Evolutionary conservation across 495 filamentous ascomycete genomes (phyloP), one percentile per base, ranked within the genome.

Genomic region (Penicillium riverlandense): DNA sequence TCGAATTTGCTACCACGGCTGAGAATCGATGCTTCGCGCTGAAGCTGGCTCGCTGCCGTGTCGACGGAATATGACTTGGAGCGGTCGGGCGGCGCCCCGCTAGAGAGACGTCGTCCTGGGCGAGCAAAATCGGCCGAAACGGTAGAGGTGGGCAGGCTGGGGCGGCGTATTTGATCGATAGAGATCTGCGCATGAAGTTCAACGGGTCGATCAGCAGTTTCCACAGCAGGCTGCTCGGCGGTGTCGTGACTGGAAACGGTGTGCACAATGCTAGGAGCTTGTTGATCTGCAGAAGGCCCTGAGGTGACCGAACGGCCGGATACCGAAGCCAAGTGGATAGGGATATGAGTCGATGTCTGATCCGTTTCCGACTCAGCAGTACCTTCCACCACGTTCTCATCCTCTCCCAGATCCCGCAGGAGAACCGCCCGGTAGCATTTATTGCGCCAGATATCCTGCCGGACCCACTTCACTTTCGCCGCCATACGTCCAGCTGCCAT

Each of bases 381-480:
- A 5, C 34, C 42, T 12, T 53, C 43, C 29, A 48, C 40, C 13
- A 54, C 44, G 11, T 49, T 53, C 7, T 56, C 53, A 14, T 95
- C 88, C 44, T 96, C 87, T 45, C 88, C 84, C 33, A 97, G 68
- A 57, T 96, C 92, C 63, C 88, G 67, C 1, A 78, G 70, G 10
- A 97, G 74, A 43, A 99, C 86, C 56, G 96, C 90, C 40, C 83
- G 83, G 62, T 97, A 89, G 48, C 90, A 96, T 58, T 78, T 90
- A 46, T 90, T 75, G 22, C 83, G 87, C 89, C 88, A 96, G 10
- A 95, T 91, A 48, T 96, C 90, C 60, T 90, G 88, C 46, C 92
- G 74, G 13, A 84, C 79, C 91, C 90, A 96, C 58, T 94, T 91
- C 32, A 97, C 69, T 53, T 92, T 90, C 6, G 90, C 90, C 16